phyloP scores from a whole-genome alignment of 768 basidiomycete genomes.

The Lentinula sp. region DNA sequence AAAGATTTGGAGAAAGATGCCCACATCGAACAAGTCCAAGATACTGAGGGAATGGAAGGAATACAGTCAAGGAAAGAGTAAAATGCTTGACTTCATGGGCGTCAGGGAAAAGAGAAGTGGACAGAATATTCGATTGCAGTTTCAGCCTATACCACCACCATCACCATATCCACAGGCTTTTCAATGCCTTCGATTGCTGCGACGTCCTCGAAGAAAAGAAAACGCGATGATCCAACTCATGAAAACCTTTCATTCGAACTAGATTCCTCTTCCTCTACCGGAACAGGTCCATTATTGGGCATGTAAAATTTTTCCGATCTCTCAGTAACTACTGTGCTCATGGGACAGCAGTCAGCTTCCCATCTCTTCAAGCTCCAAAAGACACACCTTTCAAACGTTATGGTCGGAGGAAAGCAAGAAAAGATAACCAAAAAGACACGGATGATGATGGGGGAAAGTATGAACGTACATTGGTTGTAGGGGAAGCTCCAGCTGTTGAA shows the following conservation, averaged over 20 bases:
- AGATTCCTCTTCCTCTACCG: constrained; percentile 21
- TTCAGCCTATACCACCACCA: constrained; percentile 1
- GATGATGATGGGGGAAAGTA: constrained; percentile 19
- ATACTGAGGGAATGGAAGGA: not conserved
- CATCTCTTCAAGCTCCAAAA: constrained; percentile 51
- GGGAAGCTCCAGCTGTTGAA: constrained; percentile 81
- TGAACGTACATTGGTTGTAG: constrained; percentile 54
- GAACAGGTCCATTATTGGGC: constrained; percentile 50
- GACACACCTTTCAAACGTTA: constrained; percentile 62
- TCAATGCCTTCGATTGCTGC: not conserved
- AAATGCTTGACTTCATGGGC: not conserved
- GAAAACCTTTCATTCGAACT: constrained; percentile 29
- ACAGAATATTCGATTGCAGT: not conserved
- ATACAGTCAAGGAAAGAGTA: not conserved
- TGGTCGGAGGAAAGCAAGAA: constrained; percentile 35
- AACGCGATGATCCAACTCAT: constrained; percentile 29
- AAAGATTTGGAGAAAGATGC: not conserved
- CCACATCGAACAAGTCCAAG: not conserved
- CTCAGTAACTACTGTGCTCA: not conserved
- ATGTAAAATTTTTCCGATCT: constrained; percentile 2
- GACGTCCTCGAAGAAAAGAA: constrained; percentile 35
- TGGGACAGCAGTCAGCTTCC: constrained; percentile 48
- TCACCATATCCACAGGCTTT: not conserved
- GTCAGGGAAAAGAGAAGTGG: not conserved
- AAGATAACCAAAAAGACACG: constrained; percentile 14